Evolutionary conservation across 768 basidiomycete genomes (phyloP).

Genomic region (Pilatotrama ljubarskyi): DNA sequence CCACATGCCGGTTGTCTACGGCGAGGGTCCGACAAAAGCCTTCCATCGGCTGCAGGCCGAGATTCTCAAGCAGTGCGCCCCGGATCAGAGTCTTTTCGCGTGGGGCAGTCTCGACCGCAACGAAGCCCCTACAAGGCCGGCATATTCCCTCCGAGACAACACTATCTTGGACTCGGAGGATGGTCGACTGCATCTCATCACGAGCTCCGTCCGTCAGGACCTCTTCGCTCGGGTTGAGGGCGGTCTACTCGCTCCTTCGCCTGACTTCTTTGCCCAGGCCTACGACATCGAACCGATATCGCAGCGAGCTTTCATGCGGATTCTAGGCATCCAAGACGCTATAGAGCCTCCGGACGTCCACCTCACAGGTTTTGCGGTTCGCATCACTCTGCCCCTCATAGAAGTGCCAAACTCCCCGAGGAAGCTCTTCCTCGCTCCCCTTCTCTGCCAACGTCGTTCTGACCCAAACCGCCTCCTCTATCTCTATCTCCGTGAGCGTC

Average conservation of each 20-base stretch:
- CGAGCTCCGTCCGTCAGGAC: no score
- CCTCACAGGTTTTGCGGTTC: not conserved
- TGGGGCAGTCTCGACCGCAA: not conserved
- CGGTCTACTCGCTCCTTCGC: not conserved
- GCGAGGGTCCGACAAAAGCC: constrained; percentile 4
- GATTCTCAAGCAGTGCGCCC: not conserved
- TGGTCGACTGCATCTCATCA: no score
- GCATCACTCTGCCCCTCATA: not conserved
- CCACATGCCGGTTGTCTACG: constrained; percentile 3
- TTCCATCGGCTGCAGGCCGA: constrained; percentile 7
- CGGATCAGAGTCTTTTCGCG: constrained; percentile 13
- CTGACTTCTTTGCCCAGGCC: not conserved
- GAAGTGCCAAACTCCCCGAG: no score
- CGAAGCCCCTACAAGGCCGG: not conserved
- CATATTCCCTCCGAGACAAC: no score
- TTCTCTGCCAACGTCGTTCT: no score
- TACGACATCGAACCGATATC: not conserved
- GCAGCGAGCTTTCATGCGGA: not conserved
- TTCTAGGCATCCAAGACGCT: not conserved
- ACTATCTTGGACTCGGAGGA: no score
- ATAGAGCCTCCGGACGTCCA: not conserved
- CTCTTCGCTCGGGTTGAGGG: not conserved
- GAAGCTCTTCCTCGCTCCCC: no score
- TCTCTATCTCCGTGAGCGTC: no score
- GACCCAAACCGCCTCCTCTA: no score